These are phyloP conservation scores for Nitzschia putrida DNA, from an alignment of 108 stramenopile genomes.

Conservation along the genomic window DNA sequence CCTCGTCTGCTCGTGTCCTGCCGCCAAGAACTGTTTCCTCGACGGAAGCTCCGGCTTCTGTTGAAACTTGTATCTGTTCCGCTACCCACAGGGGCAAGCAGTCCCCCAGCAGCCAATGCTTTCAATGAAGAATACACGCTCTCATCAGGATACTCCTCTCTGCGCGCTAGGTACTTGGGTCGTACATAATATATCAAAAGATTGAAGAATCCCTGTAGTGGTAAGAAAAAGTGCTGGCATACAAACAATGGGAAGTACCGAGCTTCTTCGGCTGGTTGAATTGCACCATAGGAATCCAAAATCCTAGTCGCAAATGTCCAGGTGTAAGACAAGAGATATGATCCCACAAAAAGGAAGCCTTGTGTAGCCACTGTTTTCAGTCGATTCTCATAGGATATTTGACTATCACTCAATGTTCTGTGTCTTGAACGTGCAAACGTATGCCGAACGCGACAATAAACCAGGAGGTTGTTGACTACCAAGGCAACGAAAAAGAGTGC, in stretches of 20 bases:
- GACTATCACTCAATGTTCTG: no score
- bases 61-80: no score
- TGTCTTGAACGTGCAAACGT: neutral
- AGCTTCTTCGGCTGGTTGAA: no score
- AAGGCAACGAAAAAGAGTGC: neutral
- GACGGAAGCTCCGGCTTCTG: no score
- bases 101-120: no score
- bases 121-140: no score
- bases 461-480: neutral
- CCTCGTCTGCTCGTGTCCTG: no score
- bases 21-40: no score
- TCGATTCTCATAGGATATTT: no score
- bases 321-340: constrained; percentile 14
- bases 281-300: constrained; percentile 12
- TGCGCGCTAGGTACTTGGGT: neutral
- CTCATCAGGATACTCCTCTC: neutral
- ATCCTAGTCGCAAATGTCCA: constrained; percentile 1
- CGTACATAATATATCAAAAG: neutral
- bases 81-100: no score
- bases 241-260: no score
- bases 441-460: neutral
- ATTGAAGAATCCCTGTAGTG: constrained; percentile 2
- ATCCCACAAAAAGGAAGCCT: constrained; percentile 24
- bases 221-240: neutral
- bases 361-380: constrained; percentile 26